These are phyloP conservation scores for Arthrobotrys musiformis DNA, from an alignment of 2,329 filamentous ascomycete genomes.

Conservation along the genomic window DNA sequence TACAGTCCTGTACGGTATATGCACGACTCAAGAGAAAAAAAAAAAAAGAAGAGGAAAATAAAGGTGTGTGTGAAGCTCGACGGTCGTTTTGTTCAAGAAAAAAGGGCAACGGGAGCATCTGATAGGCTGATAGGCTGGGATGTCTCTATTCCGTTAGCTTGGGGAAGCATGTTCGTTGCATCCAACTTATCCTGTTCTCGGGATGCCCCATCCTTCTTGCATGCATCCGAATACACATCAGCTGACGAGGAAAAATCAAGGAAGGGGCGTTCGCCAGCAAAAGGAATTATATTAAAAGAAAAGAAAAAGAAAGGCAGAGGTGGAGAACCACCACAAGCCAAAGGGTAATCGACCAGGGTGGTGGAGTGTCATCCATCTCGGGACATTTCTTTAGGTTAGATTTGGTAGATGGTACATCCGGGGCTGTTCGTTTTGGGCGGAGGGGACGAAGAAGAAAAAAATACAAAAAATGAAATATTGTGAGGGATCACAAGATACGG, in stretches of 20 bases:
- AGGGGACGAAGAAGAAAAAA: not conserved
- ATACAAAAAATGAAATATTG: too few species aligned
- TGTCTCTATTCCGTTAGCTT: constrained; percentile 53
- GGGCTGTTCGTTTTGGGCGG: constrained; percentile 6
- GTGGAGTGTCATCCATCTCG: constrained; percentile 53
- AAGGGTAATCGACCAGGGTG: constrained; percentile 25
- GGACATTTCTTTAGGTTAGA: constrained; percentile 52
- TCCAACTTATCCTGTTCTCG: constrained; percentile 55
- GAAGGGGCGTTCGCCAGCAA: constrained; percentile 45
- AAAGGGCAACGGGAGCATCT: constrained; percentile 13
- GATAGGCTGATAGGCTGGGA: constrained; percentile 53
- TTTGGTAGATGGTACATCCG: constrained; percentile 50
- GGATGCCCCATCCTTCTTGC: constrained; percentile 56
- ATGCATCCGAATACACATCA: constrained; percentile 56
- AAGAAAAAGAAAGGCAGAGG: not conserved
- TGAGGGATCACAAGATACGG: constrained; percentile 50
- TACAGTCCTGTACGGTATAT: too few species aligned
- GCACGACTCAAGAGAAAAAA: constrained; percentile 36
- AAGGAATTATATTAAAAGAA: constrained; percentile 23
- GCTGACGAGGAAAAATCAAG: constrained; percentile 56
- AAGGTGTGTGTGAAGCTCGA: constrained; percentile 14
- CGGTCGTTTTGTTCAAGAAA: constrained; percentile 3
- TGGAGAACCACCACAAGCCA: constrained; percentile 32
- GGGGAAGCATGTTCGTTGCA: constrained; percentile 53
- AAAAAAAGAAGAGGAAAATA: not conserved